Percentiles rank a stretch among this genome's conserved stretches.
phyloP scores from a whole-genome alignment of 768 basidiomycete species.

The Vishniacozyma victoriae region DNA sequence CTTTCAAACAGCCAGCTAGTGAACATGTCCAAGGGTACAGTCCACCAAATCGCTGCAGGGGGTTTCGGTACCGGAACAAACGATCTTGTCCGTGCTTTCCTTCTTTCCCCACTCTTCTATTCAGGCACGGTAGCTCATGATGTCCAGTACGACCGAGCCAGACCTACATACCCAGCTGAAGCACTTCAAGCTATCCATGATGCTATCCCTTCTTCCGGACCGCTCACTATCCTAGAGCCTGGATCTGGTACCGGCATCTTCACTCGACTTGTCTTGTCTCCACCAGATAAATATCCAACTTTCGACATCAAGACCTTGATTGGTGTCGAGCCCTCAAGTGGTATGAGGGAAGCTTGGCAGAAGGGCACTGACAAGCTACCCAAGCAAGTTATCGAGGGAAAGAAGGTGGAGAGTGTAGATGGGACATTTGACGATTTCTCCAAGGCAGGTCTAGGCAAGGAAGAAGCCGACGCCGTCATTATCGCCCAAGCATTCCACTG shows the following conservation, averaged over 20 bases:
- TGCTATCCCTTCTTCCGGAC: slow-evolving; percentile 46
- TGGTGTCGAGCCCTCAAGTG: slow-evolving; percentile 74
- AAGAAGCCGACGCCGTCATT: slow-evolving; percentile 28
- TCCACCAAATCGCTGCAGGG: slow-evolving; percentile 62
- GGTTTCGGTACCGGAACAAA: slow-evolving; percentile 80
- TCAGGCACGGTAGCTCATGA: neutral
- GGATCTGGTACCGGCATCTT: slow-evolving; percentile 86
- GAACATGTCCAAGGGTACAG: too few species aligned
- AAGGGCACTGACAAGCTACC: slow-evolving; percentile 31
- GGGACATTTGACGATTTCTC: slow-evolving; percentile 43
- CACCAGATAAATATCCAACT: slow-evolving; percentile 46
- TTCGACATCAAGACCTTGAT: slow-evolving; percentile 54
- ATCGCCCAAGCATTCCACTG: slow-evolving; percentile 78
- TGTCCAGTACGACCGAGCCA: slow-evolving; percentile 52
- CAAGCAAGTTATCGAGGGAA: neutral
- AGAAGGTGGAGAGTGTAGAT: slow-evolving; percentile 19
- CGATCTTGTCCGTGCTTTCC: slow-evolving; percentile 49
- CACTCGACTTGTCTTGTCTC: slow-evolving; percentile 64
- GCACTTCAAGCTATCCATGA: slow-evolving; percentile 61
- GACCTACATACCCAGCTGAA: slow-evolving; percentile 71
- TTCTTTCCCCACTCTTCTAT: neutral
- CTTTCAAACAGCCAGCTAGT: too few species aligned
- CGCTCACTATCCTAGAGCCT: slow-evolving; percentile 52
- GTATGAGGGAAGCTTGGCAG: slow-evolving; percentile 74
- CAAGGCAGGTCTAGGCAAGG: slow-evolving; percentile 12